Evolutionary conservation across 495 filamentous ascomycete species (phyloP).

Genomic region (Daldinia concentrica): DNA sequence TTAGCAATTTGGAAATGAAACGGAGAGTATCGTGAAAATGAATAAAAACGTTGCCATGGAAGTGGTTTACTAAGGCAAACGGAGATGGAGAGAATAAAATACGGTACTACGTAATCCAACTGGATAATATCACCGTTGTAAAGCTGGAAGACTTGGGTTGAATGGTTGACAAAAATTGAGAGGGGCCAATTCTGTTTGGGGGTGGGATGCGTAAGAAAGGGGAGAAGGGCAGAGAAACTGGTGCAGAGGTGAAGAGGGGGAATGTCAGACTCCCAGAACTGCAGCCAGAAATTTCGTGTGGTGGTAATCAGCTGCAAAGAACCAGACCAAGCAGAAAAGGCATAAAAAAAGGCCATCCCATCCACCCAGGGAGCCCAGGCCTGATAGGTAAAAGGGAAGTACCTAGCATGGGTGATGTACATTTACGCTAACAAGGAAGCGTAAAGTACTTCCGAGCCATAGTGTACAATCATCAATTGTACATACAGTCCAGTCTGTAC

Average conservation of each 20-base stretch:
- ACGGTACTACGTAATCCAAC: not conserved
- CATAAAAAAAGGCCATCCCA: slow-evolving; percentile 36
- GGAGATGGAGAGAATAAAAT: not conserved
- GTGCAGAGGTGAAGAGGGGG: slow-evolving; percentile 34
- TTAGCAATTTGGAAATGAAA: slow-evolving; percentile 2
- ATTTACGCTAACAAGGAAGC: slow-evolving; percentile 43
- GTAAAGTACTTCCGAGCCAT: slow-evolving; percentile 36
- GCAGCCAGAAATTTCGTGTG: slow-evolving; percentile 38
- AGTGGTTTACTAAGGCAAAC: not conserved
- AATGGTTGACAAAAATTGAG: not conserved
- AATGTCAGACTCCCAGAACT: slow-evolving; percentile 44
- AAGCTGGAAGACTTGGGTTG: not conserved
- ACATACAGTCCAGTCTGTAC: slow-evolving; percentile 1
- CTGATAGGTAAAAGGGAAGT: slow-evolving; percentile 12
- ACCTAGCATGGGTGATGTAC: slow-evolving; percentile 17
- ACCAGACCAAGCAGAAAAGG: slow-evolving; percentile 45
- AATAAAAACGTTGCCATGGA: not conserved
- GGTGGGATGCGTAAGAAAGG: slow-evolving; percentile 37
- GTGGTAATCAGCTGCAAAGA: slow-evolving; percentile 49
- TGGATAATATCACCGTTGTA: not conserved
- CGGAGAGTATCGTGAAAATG: not conserved
- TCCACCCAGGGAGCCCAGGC: slow-evolving; percentile 29
- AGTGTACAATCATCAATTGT: not conserved
- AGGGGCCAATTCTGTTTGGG: not conserved
- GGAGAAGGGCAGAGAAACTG: slow-evolving; percentile 36